These are phyloP conservation scores for Dioscorea zingiberensis DNA, from an alignment of 106 monocot genomes.

Conservation along the genomic window DNA sequence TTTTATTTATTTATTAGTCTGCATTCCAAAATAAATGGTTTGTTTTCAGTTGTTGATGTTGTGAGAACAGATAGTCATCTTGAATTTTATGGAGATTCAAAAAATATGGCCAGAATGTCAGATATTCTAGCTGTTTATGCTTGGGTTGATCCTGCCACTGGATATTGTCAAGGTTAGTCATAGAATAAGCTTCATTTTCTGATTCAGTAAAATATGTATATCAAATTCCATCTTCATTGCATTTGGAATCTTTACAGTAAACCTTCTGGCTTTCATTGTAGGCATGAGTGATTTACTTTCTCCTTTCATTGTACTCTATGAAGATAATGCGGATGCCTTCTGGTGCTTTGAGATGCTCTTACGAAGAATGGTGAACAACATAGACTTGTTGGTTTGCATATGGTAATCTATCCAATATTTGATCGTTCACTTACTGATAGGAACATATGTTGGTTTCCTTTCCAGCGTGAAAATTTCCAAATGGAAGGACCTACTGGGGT, in stretches of 20 bases:
- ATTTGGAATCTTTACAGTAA: conserved; percentile 1
- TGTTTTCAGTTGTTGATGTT: conserved; percentile 87
- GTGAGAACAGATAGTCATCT: conserved; percentile 97
- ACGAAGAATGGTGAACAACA: conserved; percentile 70
- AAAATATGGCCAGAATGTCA: conserved; percentile 99
- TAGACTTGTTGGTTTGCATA: not conserved
- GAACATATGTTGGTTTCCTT: not conserved
- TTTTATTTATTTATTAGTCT: not conserved
- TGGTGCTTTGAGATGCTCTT: conserved; percentile 99
- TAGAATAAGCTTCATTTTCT: not conserved
- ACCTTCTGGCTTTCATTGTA: conserved; percentile 17
- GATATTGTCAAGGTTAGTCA: conserved; percentile 87
- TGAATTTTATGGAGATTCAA: conserved; percentile 93
- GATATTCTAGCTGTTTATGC: conserved; percentile 99
- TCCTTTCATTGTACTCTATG: conserved; percentile 93
- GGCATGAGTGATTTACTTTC: conserved; percentile 99
- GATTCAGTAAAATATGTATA: not conserved
- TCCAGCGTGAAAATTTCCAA: conserved; percentile 93
- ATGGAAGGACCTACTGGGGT: conserved; percentile 96
- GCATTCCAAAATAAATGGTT: conserved; percentile 4
- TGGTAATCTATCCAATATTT: no score
- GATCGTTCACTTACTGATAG: no score
- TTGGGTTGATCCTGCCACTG: conserved; percentile 99
- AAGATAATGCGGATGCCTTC: conserved; percentile 99
- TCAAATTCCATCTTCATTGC: not conserved